Conservation (phyloP, 768 basidiomycete species). For the Boletus sensibilis region DNA sequence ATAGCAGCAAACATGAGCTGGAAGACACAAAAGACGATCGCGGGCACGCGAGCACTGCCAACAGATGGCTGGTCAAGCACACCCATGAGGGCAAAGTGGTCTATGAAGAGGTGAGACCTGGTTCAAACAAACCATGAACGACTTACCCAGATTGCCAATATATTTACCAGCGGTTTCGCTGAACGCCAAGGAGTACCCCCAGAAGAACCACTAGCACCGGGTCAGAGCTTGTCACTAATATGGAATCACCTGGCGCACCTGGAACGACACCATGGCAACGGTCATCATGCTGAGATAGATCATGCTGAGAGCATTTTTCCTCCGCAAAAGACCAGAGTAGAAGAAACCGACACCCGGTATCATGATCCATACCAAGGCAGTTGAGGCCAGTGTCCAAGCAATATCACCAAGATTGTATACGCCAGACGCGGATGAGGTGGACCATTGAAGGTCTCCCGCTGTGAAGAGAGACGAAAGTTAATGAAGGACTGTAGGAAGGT, state of each 20-base stretch:
- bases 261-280: conserved; percentile 79
- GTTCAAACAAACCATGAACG: background rate
- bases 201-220: conserved; percentile 83
- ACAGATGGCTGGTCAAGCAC: conserved; percentile 76
- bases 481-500: background rate
- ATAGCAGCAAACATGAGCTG: conserved; percentile 91
- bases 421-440: conserved; percentile 19
- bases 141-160: conserved; percentile 82
- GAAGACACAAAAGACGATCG: conserved; percentile 78
- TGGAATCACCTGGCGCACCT: conserved; percentile 61
- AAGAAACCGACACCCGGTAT: conserved; percentile 84
- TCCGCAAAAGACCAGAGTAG: conserved; percentile 85
- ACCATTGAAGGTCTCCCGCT: conserved; percentile 42
- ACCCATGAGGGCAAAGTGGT: conserved; percentile 78
- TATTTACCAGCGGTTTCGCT: conserved; percentile 69
- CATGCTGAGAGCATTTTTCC: conserved; percentile 94
- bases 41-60: conserved; percentile 68
- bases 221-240: background rate
- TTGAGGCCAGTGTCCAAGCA: conserved; percentile 68
- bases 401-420: conserved; percentile 65
- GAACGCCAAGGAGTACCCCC: conserved; percentile 94
- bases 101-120: conserved; percentile 36
- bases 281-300: conserved; percentile 78
- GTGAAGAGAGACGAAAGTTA: background rate
- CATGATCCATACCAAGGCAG: conserved; percentile 84